Percentiles rank a stretch among this genome's conserved stretches.
These are phyloP conservation scores for Aspergillus tubingensis DNA, from an alignment of 2,329 filamentous ascomycete species.

Conservation along the genomic window DNA sequence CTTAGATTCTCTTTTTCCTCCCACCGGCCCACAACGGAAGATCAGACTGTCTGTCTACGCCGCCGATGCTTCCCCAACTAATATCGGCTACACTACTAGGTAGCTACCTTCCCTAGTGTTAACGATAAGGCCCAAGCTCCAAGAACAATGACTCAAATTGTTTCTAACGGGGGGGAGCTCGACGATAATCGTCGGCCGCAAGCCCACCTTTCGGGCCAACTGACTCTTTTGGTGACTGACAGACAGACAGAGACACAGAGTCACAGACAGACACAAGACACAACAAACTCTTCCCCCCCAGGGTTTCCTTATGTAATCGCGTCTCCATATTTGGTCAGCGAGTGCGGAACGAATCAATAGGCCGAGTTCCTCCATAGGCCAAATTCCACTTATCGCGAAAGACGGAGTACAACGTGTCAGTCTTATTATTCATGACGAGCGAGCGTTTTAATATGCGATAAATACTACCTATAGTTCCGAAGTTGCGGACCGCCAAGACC, in stretches of 20 bases:
- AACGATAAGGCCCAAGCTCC: slow-evolving; percentile 2
- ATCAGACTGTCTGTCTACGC: neutral
- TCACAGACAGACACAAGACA: neutral
- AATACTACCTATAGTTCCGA: neutral
- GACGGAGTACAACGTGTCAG: slow-evolving; percentile 2
- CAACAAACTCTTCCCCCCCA: neutral
- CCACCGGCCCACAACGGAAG: slow-evolving; percentile 2
- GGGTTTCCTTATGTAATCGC: neutral
- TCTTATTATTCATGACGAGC: slow-evolving; percentile 2
- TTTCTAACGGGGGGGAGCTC: neutral
- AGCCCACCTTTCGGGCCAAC: too few relatives aligned
- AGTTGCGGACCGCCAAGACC: neutral
- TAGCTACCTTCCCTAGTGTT: neutral
- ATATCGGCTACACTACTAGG: neutral
- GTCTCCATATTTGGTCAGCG: slow-evolving; percentile 1
- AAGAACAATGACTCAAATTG: neutral
- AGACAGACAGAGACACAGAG: neutral
- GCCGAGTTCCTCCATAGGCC: neutral
- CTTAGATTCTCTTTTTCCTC: too few relatives aligned
- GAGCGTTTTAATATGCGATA: neutral
- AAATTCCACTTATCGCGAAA: neutral
- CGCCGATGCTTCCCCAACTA: slow-evolving; percentile 1
- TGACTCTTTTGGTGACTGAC: neutral
- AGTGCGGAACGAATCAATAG: neutral
- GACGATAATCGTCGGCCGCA: neutral